A percentile compares a stretch with the other conserved stretches of the same genome.
These are phyloP conservation scores for Salix suchowensis DNA, from an alignment of 345 rosid species.

Conservation along the genomic window DNA sequence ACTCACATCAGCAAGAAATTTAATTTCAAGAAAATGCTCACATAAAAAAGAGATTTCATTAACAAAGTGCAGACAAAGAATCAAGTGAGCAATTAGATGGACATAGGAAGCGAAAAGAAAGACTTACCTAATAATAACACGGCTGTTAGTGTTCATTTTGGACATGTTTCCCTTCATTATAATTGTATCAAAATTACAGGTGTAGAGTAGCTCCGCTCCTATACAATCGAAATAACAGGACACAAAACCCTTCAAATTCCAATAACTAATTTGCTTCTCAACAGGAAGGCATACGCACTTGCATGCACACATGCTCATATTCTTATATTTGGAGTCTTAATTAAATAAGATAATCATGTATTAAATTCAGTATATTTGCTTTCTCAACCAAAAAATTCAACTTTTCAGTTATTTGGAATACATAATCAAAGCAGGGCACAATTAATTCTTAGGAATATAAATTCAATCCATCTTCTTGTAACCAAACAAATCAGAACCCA, in stretches of 20 bases:
- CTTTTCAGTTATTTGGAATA: too few relatives aligned
- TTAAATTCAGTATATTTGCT: too few relatives aligned
- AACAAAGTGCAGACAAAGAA: background rate
- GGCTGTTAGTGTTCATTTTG: conserved; percentile 27
- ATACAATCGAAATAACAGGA: conserved; percentile 16
- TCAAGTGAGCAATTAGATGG: background rate
- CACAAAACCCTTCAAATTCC: background rate
- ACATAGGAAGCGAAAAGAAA: background rate
- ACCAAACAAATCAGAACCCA: background rate
- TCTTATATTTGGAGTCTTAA: too few relatives aligned
- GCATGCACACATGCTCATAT: too few relatives aligned
- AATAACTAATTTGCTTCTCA: too few relatives aligned
- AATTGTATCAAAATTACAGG: conserved; percentile 12
- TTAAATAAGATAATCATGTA: too few relatives aligned
- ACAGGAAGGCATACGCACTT: background rate
- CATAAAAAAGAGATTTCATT: background rate
- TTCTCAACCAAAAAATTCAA: too few relatives aligned
- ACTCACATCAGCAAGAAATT: background rate
- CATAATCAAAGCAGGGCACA: too few relatives aligned
- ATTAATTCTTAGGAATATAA: background rate
- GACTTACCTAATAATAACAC: conserved; percentile 24
- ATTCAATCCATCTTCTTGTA: background rate
- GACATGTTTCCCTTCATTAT: conserved; percentile 25
- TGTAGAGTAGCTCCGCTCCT: conserved; percentile 28
- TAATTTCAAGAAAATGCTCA: background rate